Conservation (phyloP, 1,284 basidiomycete genomes). For the Malassezia brasiliensis region DNA sequence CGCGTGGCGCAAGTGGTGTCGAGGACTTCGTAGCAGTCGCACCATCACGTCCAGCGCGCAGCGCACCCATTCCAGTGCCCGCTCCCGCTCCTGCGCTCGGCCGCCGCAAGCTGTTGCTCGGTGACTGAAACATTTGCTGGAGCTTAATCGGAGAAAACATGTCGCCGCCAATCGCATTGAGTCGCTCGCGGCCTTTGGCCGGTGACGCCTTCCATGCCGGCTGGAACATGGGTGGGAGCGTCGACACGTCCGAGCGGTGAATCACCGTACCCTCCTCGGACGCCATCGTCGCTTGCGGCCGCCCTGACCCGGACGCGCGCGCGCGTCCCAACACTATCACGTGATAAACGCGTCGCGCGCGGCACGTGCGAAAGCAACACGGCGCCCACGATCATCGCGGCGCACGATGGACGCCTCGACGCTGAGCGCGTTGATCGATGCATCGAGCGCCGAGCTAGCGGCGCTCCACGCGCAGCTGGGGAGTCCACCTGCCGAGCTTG, state of each 20-base stretch:
- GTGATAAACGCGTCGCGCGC: conserved; percentile 13
- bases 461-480: conserved; percentile 35
- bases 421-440: conserved; percentile 28
- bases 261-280: conserved; percentile 31
- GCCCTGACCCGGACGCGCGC: background rate
- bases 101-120: conserved; percentile 6
- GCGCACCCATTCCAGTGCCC: background rate
- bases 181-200: conserved; percentile 4
- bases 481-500: conserved; percentile 29
- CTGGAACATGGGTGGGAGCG: conserved; percentile 33
- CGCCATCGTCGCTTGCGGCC: background rate
- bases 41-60: background rate
- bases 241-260: conserved; percentile 34
- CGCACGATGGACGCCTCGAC: conserved; percentile 34
- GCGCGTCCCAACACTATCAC: background rate
- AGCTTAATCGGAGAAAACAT: conserved; percentile 43
- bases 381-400: background rate
- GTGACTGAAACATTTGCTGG: conserved; percentile 37
- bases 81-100: background rate
- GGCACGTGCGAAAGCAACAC: conserved; percentile 13
- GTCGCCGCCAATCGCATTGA: conserved; percentile 33
- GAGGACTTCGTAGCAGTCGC: background rate
- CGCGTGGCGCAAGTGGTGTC: background rate
- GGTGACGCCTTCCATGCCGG: conserved; percentile 32
- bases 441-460: conserved; percentile 30